A percentile compares a stretch with the other conserved stretches of the same genome.
These are phyloP conservation scores for Paecilomyces variotii DNA, from an alignment of 2,329 filamentous ascomycete genomes.

Conservation along the genomic window DNA sequence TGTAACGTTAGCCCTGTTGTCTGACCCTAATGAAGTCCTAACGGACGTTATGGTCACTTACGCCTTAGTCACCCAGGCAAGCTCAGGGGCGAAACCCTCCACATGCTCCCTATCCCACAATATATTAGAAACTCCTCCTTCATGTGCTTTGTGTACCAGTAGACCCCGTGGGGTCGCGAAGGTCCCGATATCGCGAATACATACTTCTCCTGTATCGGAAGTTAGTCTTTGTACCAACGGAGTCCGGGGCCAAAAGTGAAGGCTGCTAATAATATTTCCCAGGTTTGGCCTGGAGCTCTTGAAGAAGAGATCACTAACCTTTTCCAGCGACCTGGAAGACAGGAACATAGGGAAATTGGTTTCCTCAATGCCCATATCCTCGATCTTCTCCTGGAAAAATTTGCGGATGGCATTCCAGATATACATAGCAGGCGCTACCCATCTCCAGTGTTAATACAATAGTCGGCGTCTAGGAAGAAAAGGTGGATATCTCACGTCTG, in stretches of 20 bases:
- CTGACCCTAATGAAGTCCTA: neutral
- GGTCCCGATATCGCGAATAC: neutral
- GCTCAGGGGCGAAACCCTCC: neutral
- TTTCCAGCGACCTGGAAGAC: neutral
- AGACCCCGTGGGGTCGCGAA: neutral
- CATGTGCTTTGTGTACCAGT: neutral
- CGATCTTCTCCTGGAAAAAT: neutral
- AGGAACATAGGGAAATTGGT: neutral
- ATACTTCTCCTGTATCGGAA: neutral
- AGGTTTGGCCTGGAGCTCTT: neutral
- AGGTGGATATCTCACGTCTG: neutral
- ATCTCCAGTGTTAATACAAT: neutral
- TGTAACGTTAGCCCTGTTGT: neutral
- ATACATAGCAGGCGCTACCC: neutral
- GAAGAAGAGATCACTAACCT: neutral
- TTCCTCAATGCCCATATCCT: neutral
- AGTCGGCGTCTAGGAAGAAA: neutral
- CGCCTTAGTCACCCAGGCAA: neutral
- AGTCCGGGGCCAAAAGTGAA: neutral
- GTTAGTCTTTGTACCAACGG: neutral
- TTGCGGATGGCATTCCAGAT: neutral
- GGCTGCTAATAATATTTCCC: neutral
- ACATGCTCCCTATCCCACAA: neutral
- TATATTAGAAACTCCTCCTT: neutral
- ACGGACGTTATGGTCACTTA: neutral